phyloP scores from a whole-genome alignment of 1,284 basidiomycete genomes.

The Cutaneotrichosporon sp. region DNA sequence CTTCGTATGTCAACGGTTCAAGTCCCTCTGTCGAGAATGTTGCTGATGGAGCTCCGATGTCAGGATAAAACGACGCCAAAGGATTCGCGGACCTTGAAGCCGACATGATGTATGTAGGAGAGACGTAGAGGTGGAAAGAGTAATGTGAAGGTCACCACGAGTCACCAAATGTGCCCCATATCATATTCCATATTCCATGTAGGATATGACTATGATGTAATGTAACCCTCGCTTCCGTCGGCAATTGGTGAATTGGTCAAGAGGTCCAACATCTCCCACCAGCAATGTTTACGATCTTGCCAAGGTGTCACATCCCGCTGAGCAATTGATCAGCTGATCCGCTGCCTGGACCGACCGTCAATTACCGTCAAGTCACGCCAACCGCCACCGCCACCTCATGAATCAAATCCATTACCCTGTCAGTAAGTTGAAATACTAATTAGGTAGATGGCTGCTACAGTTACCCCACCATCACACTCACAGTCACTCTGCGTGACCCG shows the following conservation, averaged over 20 bases:
- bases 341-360: background rate
- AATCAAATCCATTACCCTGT: background rate
- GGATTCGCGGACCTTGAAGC: background rate
- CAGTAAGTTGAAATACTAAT: background rate
- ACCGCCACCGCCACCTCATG: background rate
- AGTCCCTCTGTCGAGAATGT: conserved; percentile 16
- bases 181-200: too few relatives aligned
- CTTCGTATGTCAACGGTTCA: conserved; percentile 54
- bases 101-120: background rate
- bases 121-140: background rate
- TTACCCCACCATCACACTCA: background rate
- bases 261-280: too few relatives aligned
- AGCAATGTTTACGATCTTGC: background rate
- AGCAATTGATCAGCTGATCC: background rate
- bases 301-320: background rate
- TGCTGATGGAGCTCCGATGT: conserved; percentile 3
- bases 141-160: background rate
- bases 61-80: conserved; percentile 1
- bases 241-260: too few relatives aligned
- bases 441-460: background rate
- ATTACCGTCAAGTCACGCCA: background rate
- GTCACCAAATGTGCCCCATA: too few relatives aligned
- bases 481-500: conserved; percentile 4
- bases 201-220: background rate
- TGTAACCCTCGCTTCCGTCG: background rate